Percentiles rank a stretch among this genome's conserved stretches.
These are phyloP conservation scores for Russula brevipes DNA, from an alignment of 768 basidiomycete genomes.

Conservation along the genomic window DNA sequence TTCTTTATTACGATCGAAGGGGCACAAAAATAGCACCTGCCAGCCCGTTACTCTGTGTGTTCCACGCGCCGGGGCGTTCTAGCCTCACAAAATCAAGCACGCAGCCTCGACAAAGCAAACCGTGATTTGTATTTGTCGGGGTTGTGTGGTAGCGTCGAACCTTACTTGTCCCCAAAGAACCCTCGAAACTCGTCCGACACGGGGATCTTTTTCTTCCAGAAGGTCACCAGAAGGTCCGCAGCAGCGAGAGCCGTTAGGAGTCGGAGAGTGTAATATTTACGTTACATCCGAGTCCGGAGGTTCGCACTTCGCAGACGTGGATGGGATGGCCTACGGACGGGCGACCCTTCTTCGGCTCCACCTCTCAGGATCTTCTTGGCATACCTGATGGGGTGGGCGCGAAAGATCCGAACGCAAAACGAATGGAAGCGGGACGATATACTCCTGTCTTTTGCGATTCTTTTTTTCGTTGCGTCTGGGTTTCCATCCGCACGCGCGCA, in stretches of 20 bases:
- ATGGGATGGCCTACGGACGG: neutral
- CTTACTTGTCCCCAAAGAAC: neutral
- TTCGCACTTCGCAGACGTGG: neutral
- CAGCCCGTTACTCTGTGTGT: slow-evolving; percentile 1
- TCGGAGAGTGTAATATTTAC: slow-evolving; percentile 7
- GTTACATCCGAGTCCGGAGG: neutral
- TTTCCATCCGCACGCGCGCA: neutral
- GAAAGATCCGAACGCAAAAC: neutral
- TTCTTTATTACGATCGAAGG: neutral
- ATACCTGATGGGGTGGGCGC: no score
- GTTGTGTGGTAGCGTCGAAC: neutral
- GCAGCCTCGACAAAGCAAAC: neutral
- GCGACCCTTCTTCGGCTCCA: no score
- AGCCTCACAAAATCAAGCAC: neutral
- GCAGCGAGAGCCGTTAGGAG: neutral
- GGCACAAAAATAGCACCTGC: neutral
- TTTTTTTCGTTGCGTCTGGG: neutral
- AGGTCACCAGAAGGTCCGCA: neutral
- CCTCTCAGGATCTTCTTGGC: no score
- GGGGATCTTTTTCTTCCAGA: neutral
- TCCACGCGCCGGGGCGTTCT: neutral
- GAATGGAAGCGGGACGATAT: neutral
- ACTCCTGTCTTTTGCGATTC: neutral
- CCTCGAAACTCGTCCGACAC: neutral
- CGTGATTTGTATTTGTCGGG: neutral